Percentiles rank a stretch among this genome's conserved stretches.
These are phyloP conservation scores for Mycena rebaudengoi DNA, from an alignment of 768 basidiomycete species.

Conservation along the genomic window DNA sequence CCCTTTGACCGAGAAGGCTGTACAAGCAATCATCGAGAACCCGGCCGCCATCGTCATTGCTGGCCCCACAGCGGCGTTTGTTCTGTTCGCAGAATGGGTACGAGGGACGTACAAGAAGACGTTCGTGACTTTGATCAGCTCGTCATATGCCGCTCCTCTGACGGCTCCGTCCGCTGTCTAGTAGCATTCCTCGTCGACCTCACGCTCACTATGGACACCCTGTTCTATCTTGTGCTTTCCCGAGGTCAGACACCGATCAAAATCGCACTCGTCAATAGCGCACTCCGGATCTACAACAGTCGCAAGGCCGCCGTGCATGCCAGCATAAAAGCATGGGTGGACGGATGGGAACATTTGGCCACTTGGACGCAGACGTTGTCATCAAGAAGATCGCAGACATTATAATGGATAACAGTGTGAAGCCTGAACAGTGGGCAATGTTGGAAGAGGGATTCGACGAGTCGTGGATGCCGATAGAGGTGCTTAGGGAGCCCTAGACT, in stretches of 20 bases:
- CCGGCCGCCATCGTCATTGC: background rate
- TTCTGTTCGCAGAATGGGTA: conserved; percentile 5
- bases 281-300: background rate
- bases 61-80: background rate
- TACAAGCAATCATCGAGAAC: background rate
- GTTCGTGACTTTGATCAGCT: background rate
- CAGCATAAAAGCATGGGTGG: conserved; percentile 4
- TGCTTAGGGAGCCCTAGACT: background rate
- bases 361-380: background rate
- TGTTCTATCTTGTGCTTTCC: conserved; percentile 3
- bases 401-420: background rate
- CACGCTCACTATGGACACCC: conserved; percentile 8
- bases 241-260: background rate
- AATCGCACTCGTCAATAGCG: background rate
- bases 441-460: background rate
- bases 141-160: background rate
- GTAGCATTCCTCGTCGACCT: background rate
- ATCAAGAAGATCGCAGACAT: conserved; percentile 3
- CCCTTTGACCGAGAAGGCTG: background rate
- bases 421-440: conserved; percentile 4
- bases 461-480: background rate
- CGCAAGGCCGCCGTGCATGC: background rate
- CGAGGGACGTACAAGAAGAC: background rate
- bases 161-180: background rate
- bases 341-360: background rate